Conservation (phyloP, 2,329 filamentous ascomycete species). For the Pyrenophora teres region DNA sequence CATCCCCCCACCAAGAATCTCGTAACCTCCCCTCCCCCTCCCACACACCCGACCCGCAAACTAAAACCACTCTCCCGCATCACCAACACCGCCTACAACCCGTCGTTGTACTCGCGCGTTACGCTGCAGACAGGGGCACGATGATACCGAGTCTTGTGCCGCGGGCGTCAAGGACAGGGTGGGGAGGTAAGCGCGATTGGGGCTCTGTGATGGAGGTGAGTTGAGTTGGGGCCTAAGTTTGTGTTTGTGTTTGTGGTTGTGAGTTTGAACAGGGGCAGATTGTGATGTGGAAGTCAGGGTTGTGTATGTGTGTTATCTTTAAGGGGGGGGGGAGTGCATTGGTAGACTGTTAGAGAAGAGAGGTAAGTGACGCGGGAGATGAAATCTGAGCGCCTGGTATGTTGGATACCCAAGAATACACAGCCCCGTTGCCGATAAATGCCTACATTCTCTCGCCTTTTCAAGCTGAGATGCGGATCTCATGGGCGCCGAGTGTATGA, state of each 20-base stretch:
- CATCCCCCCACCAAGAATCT: conserved; percentile 22
- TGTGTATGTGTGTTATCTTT: conserved; percentile 54
- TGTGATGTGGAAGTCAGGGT: conserved; percentile 51
- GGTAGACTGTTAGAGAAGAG: conserved; percentile 59
- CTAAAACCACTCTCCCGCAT: conserved; percentile 51
- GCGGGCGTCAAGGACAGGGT: conserved; percentile 54
- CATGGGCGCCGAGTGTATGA: conserved; percentile 64
- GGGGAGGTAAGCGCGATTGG: conserved; percentile 59
- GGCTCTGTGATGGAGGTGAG: conserved; percentile 67
- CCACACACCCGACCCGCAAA: conserved; percentile 61
- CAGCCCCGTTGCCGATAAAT: conserved; percentile 64
- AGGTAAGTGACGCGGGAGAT: conserved; percentile 60
- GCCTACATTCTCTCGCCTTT: conserved; percentile 60
- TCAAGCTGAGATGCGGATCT: conserved; percentile 63
- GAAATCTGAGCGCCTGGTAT: conserved; percentile 63
- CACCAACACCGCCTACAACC: conserved; percentile 54
- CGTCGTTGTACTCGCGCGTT: too few species aligned
- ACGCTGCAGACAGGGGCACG: too few species aligned
- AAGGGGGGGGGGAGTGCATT: conserved; percentile 65
- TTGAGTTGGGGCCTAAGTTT: conserved; percentile 59
- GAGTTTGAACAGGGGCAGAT: too few species aligned
- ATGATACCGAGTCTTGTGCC: conserved; percentile 50
- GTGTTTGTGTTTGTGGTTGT: too few species aligned
- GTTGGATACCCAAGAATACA: background rate
- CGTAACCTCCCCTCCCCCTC: conserved; percentile 55